A percentile compares a stretch with the other conserved stretches of the same genome.
These are phyloP conservation scores for Mucor plumbeus DNA, from an alignment of 371 early-diverging fungal genomes.

Conservation along the genomic window DNA sequence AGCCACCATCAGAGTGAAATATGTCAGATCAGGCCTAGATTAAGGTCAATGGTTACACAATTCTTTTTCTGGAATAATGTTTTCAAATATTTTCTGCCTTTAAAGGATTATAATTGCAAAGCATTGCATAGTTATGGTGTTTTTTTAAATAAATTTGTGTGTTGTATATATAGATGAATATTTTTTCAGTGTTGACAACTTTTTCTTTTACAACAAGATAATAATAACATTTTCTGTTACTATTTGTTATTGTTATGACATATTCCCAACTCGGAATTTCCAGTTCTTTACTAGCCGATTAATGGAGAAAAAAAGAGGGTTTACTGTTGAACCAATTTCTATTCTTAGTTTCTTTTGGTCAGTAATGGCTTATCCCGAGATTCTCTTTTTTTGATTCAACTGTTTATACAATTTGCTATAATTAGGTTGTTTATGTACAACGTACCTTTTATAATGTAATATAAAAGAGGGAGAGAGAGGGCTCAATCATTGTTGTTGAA, in stretches of 20 bases:
- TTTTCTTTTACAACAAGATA: background rate
- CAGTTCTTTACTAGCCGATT: constrained; percentile 14
- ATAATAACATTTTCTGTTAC: background rate
- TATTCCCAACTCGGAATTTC: constrained; percentile 21
- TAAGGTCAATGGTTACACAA: background rate
- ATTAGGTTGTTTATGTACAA: constrained; percentile 19
- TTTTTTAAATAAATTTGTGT: background rate
- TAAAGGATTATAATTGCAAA: background rate
- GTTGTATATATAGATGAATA: background rate
- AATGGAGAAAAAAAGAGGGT: background rate
- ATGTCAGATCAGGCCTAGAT: background rate
- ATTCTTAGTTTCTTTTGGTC: constrained; percentile 2
- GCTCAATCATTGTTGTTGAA: background rate
- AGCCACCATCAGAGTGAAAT: background rate
- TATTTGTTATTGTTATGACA: constrained; percentile 18
- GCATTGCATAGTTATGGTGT: background rate
- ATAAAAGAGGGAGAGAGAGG: background rate
- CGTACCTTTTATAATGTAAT: constrained; percentile 1
- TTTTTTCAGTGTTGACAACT: background rate
- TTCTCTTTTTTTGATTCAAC: background rate
- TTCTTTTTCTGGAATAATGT: background rate
- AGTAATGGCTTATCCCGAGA: constrained; percentile 12
- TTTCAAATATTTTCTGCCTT: background rate
- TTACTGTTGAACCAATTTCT: background rate
- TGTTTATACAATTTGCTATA: constrained; percentile 11